phyloP scores from a whole-genome alignment of 805 yeast species.

The Teunomyces aglyptinius region DNA sequence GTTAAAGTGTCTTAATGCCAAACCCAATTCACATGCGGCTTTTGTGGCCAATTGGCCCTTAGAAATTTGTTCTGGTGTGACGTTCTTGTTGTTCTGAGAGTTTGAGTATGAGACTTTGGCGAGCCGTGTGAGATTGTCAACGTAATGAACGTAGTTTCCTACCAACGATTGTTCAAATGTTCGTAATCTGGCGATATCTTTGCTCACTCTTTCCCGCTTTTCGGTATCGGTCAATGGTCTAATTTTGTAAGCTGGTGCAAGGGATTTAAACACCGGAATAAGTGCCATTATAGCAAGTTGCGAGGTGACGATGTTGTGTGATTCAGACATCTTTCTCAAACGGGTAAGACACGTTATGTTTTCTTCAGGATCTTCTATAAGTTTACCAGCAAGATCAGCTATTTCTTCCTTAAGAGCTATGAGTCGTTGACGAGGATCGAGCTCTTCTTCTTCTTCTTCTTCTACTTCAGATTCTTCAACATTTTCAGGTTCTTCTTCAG shows the following conservation, averaged over 20 bases:
- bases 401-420: conserved; percentile 73
- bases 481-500: conserved; percentile 20
- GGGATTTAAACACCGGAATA: conserved; percentile 77
- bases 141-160: conserved; percentile 62
- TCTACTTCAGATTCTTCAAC: conserved; percentile 24
- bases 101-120: conserved; percentile 38
- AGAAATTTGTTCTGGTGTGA: conserved; percentile 33
- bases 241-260: conserved; percentile 86
- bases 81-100: conserved; percentile 32
- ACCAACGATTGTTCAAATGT: conserved; percentile 79
- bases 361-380: conserved; percentile 90
- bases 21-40: conserved; percentile 74
- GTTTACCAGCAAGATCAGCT: conserved; percentile 72
- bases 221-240: conserved; percentile 81
- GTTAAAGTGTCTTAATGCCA: conserved; percentile 75
- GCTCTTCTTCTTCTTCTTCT: conserved; percentile 45
- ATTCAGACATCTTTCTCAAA: conserved; percentile 65
- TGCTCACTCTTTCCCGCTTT: conserved; percentile 75
- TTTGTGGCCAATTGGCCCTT: conserved; percentile 61
- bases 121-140: conserved; percentile 52
- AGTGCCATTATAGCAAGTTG: conserved; percentile 76
- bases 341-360: conserved; percentile 63
- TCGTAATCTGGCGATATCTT: conserved; percentile 76
- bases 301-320: conserved; percentile 62
- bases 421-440: conserved; percentile 53